These are phyloP conservation scores for Tylopilus subfusipes DNA, from an alignment of 768 basidiomycete genomes.

Conservation along the genomic window DNA sequence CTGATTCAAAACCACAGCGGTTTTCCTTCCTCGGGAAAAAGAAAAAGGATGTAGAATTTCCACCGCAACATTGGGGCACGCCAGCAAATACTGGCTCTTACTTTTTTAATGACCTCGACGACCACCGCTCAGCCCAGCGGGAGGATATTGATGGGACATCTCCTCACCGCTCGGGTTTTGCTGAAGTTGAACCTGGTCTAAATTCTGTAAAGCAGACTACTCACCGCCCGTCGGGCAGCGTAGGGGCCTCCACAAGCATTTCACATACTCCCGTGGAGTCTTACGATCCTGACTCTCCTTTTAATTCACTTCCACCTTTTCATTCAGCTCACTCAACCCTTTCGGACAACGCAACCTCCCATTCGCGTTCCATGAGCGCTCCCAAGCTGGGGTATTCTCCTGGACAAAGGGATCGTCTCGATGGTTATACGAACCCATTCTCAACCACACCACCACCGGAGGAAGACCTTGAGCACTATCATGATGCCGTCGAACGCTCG, in stretches of 20 bases:
- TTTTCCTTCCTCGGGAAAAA: constrained; percentile 36
- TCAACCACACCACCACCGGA: constrained; percentile 22
- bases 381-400: constrained; percentile 22
- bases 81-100: constrained; percentile 51
- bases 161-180: constrained; percentile 29
- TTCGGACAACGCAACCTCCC: constrained; percentile 28
- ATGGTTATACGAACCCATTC: constrained; percentile 29
- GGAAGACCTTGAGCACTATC: constrained; percentile 15
- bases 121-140: constrained; percentile 22
- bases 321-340: constrained; percentile 30
- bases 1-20: constrained; percentile 37
- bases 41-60: constrained; percentile 52
- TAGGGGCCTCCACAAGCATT: constrained; percentile 6
- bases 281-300: constrained; percentile 35
- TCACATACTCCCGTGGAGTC: constrained; percentile 20
- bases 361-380: constrained; percentile 35
- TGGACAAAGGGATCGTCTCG: neutral
- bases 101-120: constrained; percentile 37
- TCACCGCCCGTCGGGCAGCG: constrained; percentile 20
- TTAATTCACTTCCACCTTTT: constrained; percentile 36
- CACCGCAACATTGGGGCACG: constrained; percentile 62
- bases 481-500: constrained; percentile 10
- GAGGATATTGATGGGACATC: constrained; percentile 28
- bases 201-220: constrained; percentile 28
- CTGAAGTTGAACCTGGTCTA: constrained; percentile 46